A percentile compares a stretch with the other conserved stretches of the same genome.
Evolutionary conservation across 1,284 basidiomycete genomes (phyloP).

Genomic region (Tausonia pullulans): DNA sequence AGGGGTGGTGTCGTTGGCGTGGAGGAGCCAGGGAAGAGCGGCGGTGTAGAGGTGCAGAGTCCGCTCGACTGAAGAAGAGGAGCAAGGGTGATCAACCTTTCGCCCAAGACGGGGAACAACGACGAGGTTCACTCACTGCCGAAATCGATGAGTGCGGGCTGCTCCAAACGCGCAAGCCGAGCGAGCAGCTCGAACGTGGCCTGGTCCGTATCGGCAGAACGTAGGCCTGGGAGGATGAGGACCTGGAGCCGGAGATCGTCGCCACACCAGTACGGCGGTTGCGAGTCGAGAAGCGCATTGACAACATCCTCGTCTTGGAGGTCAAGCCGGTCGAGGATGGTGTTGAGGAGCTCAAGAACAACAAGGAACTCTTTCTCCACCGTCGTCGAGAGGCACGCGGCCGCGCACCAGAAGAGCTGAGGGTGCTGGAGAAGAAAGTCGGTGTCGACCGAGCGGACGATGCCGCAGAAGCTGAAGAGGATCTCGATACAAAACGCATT

Average conservation of each 20-base stretch:
- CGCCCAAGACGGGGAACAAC: background rate
- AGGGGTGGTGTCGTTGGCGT: conserved; percentile 57
- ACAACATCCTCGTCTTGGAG: conserved; percentile 54
- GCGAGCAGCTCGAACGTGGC: conserved; percentile 61
- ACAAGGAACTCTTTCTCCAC: conserved; percentile 71
- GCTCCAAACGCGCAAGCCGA: conserved; percentile 50
- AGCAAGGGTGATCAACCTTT: background rate
- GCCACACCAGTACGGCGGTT: conserved; percentile 60
- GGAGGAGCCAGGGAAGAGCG: conserved; percentile 79
- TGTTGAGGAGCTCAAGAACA: conserved; percentile 55
- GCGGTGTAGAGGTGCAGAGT: conserved; percentile 73
- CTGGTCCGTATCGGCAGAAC: conserved; percentile 60
- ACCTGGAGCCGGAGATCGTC: conserved; percentile 57
- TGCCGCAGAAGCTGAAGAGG: conserved; percentile 59
- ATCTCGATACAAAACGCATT: conserved; percentile 77
- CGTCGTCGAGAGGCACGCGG: conserved; percentile 70
- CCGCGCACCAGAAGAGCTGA: conserved; percentile 77
- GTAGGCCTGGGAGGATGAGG: conserved; percentile 64
- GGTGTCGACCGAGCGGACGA: conserved; percentile 50
- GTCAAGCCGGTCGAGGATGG: conserved; percentile 60
- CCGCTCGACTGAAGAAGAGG: conserved; percentile 47
- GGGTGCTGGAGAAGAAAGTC: conserved; percentile 52
- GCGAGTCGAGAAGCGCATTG: conserved; percentile 52
- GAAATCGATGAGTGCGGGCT: conserved; percentile 56
- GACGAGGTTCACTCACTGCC: background rate